phyloP scores from a whole-genome alignment of 1,284 basidiomycete genomes.

The Trametes polyzona region DNA sequence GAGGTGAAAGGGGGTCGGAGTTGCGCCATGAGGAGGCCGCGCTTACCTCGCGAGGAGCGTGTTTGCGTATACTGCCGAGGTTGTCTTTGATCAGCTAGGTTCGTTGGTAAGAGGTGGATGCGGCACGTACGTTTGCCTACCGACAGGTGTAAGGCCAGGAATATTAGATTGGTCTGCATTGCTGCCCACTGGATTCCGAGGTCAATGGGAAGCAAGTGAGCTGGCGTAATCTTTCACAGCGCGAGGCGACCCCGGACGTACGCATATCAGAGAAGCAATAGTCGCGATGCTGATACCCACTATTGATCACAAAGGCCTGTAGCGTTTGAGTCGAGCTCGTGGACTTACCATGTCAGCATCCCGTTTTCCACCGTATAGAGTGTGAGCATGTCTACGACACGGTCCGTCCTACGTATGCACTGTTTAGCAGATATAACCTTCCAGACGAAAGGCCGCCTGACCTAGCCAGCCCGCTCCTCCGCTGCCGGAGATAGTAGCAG shows the following conservation, averaged over 20 bases:
- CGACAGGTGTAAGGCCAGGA: conserved; percentile 13
- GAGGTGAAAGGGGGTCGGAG: not conserved
- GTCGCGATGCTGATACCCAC: not conserved
- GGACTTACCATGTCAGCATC: conserved; percentile 18
- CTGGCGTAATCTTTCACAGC: too few species aligned
- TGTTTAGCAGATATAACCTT: not conserved
- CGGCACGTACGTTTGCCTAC: conserved; percentile 15
- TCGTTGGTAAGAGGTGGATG: too few species aligned
- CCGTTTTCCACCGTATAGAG: conserved; percentile 19
- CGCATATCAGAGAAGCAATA: not conserved
- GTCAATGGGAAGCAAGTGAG: too few species aligned
- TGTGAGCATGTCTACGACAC: conserved; percentile 8
- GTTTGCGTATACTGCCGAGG: conserved; percentile 10
- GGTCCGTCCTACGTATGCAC: conserved; percentile 4
- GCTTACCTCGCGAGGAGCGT: conserved; percentile 17
- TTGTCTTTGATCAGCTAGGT: too few species aligned
- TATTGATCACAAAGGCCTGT: too few species aligned
- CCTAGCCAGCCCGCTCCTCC: conserved; percentile 11
- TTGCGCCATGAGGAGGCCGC: not conserved
- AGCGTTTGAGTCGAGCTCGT: too few species aligned
- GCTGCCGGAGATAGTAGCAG: conserved; percentile 12
- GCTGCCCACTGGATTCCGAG: conserved; percentile 14
- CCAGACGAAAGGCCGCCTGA: not conserved
- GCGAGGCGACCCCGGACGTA: too few species aligned
- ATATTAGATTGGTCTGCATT: conserved; percentile 12